phyloP scores from a whole-genome alignment of 179 eudicot species.

The Amaranthus tricolor region DNA sequence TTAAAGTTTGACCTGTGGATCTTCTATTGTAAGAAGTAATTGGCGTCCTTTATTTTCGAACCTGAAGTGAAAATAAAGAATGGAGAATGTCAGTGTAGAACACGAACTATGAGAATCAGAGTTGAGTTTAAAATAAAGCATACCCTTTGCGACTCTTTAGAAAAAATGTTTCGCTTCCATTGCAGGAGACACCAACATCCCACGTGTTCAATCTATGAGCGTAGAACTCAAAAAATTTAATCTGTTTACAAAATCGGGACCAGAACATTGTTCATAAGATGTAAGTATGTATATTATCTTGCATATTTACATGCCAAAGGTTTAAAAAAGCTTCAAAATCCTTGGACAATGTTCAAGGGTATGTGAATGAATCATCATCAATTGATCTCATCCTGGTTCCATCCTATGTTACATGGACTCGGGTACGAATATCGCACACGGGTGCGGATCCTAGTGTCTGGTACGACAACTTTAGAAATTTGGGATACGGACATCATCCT shows the following conservation, averaged over 20 bases:
- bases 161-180: constrained; percentile 67
- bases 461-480: no score
- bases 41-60: constrained; percentile 54
- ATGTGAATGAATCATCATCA: neutral
- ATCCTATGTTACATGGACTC: no score
- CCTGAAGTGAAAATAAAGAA: constrained; percentile 37
- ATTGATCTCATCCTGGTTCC: neutral
- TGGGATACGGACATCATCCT: no score
- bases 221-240: constrained; percentile 82
- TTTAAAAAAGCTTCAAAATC: neutral
- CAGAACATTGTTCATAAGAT: neutral
- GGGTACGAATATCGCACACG: no score
- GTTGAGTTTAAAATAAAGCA: constrained; percentile 2
- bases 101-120: neutral
- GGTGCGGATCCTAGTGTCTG: no score
- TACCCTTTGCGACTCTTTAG: constrained; percentile 78
- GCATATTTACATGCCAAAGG: neutral
- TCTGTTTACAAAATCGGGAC: constrained; percentile 38
- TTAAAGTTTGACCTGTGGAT: constrained; percentile 69
- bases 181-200: constrained; percentile 93
- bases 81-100: constrained; percentile 12
- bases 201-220: constrained; percentile 80
- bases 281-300: neutral
- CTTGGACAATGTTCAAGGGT: neutral
- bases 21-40: constrained; percentile 70